A percentile compares a stretch with the other conserved stretches of the same genome.
These are phyloP conservation scores for Viola pubescens DNA, from an alignment of 441 rosid species.

Conservation along the genomic window DNA sequence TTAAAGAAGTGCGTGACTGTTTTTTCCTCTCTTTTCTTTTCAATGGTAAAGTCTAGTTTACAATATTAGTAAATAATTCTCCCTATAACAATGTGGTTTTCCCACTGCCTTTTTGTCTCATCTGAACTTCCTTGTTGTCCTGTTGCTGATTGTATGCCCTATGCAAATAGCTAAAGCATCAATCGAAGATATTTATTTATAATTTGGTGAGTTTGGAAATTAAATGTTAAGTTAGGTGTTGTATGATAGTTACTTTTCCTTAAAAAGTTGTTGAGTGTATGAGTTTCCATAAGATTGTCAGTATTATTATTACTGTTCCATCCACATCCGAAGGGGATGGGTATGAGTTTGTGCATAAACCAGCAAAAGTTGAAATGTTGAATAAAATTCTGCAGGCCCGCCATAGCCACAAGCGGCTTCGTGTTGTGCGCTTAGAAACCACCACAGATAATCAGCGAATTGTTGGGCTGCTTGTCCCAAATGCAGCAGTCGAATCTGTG, in stretches of 20 bases:
- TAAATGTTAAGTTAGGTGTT: not conserved
- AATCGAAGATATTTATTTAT: no score
- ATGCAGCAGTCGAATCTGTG: conserved; percentile 88
- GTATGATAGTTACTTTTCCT: not conserved
- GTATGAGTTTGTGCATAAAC: no score
- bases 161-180: not conserved
- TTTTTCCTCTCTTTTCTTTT: no score
- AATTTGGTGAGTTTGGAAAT: not conserved
- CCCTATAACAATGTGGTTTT: not conserved
- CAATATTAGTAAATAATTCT: no score
- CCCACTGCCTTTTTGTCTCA: conserved; percentile 3
- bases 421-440: conserved; percentile 84
- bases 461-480: conserved; percentile 84
- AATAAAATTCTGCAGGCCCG: conserved; percentile 52
- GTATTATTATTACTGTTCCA: no score
- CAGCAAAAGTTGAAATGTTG: conserved; percentile 11
- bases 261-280: no score
- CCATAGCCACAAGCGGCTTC: conserved; percentile 78
- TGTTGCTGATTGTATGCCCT: not conserved
- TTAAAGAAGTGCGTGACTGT: no score
- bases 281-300: no score
- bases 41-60: no score
- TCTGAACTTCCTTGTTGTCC: not conserved
- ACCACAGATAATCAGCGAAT: conserved; percentile 66
- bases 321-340: no score